phyloP scores from a whole-genome alignment of 164 flowering plant genomes.

The Berberis vulgaris region DNA sequence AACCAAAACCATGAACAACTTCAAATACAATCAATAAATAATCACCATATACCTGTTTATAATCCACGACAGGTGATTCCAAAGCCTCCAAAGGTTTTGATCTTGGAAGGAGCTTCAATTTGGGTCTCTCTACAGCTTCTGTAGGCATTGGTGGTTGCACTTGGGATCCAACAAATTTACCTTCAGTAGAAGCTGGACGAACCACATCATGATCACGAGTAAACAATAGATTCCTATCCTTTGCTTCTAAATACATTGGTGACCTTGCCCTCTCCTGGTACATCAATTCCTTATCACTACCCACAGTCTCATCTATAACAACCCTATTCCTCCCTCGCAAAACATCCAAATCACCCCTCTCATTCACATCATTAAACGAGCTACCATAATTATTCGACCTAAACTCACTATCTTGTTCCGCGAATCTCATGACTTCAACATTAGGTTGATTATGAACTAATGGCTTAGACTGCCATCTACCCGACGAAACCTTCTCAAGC shows the following conservation, averaged over 20 bases:
- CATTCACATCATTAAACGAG: conserved; percentile 15
- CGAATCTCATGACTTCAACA: conserved; percentile 29
- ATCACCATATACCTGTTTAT: conserved; percentile 45
- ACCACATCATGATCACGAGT: neutral
- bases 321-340: conserved; percentile 18
- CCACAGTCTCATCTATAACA: conserved; percentile 21
- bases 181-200: conserved; percentile 24
- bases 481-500: conserved; percentile 81
- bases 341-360: conserved; percentile 21
- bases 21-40: neutral
- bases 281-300: conserved; percentile 26
- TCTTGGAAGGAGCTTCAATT: conserved; percentile 71
- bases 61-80: conserved; percentile 31
- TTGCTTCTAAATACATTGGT: conserved; percentile 20
- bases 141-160: conserved; percentile 18
- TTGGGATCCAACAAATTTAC: conserved; percentile 24
- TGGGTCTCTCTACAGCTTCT: conserved; percentile 64
- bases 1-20: neutral
- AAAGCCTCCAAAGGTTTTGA: conserved; percentile 51
- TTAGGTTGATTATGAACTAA: conserved; percentile 31
- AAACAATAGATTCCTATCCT: conserved; percentile 4
- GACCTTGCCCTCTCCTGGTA: conserved; percentile 25
- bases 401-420: conserved; percentile 6
- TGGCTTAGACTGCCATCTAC: conserved; percentile 82
- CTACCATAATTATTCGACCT: neutral